Base-by-base conservation (phyloP, 768 basidiomycete genomes). In the Mycena epipterygia region DNA sequence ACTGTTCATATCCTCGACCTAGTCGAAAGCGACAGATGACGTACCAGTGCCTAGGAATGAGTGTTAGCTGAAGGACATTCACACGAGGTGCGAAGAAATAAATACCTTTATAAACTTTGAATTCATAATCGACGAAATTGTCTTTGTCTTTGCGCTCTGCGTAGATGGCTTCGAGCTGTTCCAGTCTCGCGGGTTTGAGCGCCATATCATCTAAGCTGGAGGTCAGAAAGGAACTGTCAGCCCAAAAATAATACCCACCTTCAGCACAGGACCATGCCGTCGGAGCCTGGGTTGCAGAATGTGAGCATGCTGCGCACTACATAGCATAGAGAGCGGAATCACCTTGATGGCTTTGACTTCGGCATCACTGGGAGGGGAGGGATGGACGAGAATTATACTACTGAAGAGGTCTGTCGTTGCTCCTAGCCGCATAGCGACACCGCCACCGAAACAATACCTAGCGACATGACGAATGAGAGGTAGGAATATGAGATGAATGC, bases 41-140 rank as follows among this genome's bases (percentile, higher is more conserved):
- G 41, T 48, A 69, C 68, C 62, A 19, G 46, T 51, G 41, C 68
- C 63, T 70, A 60, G 30, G 30, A 57, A 27, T 17, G 17, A 5
- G 51, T n/a, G 44, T 35, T n/a, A 32, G 52, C 25, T 16, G n/a
- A 21, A 6, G 29, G 12, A 27, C 23, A 56, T 56, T 25, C n/a
- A 14, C n/a, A 37, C 23, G 16, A 48, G 35, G 32, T 53, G 13
- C 41, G 32, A 39, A 9, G 27, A 30, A 52, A 23, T 12, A 64
- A 76, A 29, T 23, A 85, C 87, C 86, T 81, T 83, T 82, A 65
- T 86, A 87, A 7, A 78, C 78, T 60, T 78, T 81, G 71, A 88
- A 84, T 74, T 87, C 86, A 59, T 85, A 86, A 9, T 86, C 84
- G 0, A 86, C 78, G 53, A 76, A 83, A 42, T 74, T 72, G 2